Base-by-base conservation (phyloP, 352 stramenopile species). In the Phytophthora rubi region DNA sequence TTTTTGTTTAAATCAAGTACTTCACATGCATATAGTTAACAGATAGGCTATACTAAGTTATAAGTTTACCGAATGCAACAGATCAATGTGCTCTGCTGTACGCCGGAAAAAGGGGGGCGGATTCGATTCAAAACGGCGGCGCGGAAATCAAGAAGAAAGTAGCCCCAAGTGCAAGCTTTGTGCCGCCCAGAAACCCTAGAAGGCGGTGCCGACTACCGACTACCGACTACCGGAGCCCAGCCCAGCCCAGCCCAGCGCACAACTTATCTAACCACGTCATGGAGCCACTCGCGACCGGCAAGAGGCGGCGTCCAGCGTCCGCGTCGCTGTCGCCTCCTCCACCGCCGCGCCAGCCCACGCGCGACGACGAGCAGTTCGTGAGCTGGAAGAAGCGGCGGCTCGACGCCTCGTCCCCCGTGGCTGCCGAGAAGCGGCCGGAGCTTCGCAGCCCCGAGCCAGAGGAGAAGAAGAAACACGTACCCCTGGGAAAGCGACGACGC, bases 101-200 rank as follows among this genome's bases (percentile, higher is more conserved):
- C 65, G 59, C 12, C 1, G 37, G 28, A 44, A 45, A 58, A 73
- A 76, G 67, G 48, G 68, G 71, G 65, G 62, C 62, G 12, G 59
- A 62, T 65, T 66, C 49, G 59, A 62, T 62, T 73, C 59, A 71
- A 70, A 73, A 54, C 55, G 59, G 35, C 35, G 35, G 35, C 35
- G 35, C 35, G 35, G 9, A 74, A 54, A 80, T 75, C 60, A 70
- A 57, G 64, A 75, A 71, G 60, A 71, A 71, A 80, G 68, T 77
- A 65, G 66, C 65, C 51, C 18, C 26, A 61, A 71, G 53, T 65
- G 59, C 52, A 71, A 70, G 51, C 61, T 65, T 59, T 62, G 18
- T 15, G 21, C 18, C 6, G n/a, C 7, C 21, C 44, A 26, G 35
- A 63, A 74, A 65, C 60, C 59, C 54, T 65, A 74, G 60, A 65